Evolutionary conservation across 352 stramenopile genomes (phyloP).

Genomic region (Blastocystis sp.): DNA sequence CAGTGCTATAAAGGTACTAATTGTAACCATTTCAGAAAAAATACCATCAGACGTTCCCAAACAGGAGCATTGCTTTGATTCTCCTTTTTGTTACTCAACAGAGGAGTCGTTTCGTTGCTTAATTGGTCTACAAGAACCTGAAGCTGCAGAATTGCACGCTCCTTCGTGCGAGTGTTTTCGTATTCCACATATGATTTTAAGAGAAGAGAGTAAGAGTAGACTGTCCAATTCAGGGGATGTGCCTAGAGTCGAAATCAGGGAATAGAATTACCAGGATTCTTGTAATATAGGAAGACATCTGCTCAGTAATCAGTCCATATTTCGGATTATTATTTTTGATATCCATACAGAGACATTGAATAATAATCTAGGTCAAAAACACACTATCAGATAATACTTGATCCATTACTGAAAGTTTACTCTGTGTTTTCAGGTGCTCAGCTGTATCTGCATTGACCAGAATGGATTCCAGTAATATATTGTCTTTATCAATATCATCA

Average conservation of each 20-base stretch:
- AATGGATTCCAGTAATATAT: conserved; percentile 28
- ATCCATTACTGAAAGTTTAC: conserved; percentile 34
- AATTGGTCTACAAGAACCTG: conserved; percentile 62
- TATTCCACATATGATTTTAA: conserved; percentile 59
- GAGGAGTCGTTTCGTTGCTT: conserved; percentile 55
- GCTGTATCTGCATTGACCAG: background rate
- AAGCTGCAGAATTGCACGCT: conserved; percentile 60
- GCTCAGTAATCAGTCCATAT: conserved; percentile 61
- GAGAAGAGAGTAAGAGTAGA: conserved; percentile 56
- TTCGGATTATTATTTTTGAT: conserved; percentile 63
- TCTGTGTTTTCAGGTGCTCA: background rate
- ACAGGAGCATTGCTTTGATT: conserved; percentile 46
- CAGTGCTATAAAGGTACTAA: conserved; percentile 49
- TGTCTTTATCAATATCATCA: conserved; percentile 31
- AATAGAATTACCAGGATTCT: background rate
- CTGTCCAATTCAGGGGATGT: conserved; percentile 57
- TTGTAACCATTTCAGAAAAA: background rate
- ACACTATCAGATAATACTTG: background rate
- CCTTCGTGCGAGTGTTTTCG: conserved; percentile 61
- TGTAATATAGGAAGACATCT: conserved; percentile 60
- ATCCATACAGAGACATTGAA: conserved; percentile 60
- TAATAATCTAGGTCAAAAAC: background rate
- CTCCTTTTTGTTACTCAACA: conserved; percentile 39
- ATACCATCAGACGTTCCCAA: conserved; percentile 59
- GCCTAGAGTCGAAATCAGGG: background rate